Evolutionary conservation across 31 red algal genomes (phyloP).

Genomic region (Pterothamnion heteromorphum): DNA sequence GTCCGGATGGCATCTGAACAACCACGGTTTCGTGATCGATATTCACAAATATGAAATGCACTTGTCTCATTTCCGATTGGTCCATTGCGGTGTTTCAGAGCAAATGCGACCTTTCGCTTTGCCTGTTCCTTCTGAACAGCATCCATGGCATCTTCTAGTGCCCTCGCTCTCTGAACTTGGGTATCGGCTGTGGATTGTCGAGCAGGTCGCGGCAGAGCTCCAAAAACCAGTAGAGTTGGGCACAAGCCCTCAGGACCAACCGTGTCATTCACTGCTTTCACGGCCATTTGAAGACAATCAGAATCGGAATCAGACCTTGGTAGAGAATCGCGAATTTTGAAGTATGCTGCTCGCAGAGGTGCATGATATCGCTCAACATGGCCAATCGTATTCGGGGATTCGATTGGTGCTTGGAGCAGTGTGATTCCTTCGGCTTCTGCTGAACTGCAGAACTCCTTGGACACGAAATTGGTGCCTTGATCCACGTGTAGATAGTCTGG

Average conservation of each 20-base stretch:
- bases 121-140: background rate
- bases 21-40: background rate
- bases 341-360: slow-evolving; percentile 26
- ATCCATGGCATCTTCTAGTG: background rate
- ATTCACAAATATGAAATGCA: background rate
- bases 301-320: background rate
- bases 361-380: slow-evolving; percentile 50
- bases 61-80: background rate
- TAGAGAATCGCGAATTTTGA: background rate
- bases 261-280: slow-evolving; percentile 36
- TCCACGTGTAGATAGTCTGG: slow-evolving; percentile 31
- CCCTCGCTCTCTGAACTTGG: slow-evolving; percentile 10
- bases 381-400: slow-evolving; percentile 30
- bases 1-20: background rate
- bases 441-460: background rate
- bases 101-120: background rate
- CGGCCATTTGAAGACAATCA: slow-evolving; percentile 26
- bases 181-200: background rate
- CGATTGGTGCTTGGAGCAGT: background rate
- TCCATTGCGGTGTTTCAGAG: background rate
- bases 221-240: slow-evolving; percentile 35
- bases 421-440: background rate
- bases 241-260: slow-evolving; percentile 41
- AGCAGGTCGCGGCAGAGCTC: slow-evolving; percentile 36
- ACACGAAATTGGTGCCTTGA: slow-evolving; percentile 30